Percentiles rank a stretch among this genome's conserved stretches.
Conservation (phyloP, 2,329 filamentous ascomycete species). For the Cercospora janseana region DNA sequence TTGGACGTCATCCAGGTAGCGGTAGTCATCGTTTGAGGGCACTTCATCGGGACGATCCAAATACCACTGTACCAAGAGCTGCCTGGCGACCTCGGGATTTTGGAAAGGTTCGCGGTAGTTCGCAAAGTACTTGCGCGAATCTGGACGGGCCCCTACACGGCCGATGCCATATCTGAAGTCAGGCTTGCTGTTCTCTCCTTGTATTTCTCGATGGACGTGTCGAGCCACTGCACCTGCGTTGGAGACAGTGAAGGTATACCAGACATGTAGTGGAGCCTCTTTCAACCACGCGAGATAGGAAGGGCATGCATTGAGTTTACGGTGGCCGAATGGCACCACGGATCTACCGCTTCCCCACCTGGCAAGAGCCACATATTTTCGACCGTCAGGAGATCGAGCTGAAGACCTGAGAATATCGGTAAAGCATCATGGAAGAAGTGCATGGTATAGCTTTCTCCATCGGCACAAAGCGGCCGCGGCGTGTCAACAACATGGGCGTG, state of each 20-base stretch:
- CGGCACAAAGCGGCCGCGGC: not conserved
- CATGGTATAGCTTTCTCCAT: not conserved
- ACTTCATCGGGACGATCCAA: not conserved
- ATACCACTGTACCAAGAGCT: constrained; percentile 4
- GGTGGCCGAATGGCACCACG: not conserved
- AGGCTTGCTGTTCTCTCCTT: not conserved
- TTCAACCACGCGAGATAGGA: constrained; percentile 3
- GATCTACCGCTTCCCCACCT: not conserved
- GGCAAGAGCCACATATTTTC: constrained; percentile 15
- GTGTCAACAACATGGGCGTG: constrained; percentile 7
- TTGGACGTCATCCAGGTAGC: constrained; percentile 5
- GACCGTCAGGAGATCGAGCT: constrained; percentile 10
- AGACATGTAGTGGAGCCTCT: constrained; percentile 2
- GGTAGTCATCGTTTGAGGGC: not conserved
- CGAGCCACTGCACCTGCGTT: not conserved
- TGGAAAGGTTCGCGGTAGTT: not conserved
- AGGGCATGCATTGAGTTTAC: not conserved
- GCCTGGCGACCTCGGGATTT: not conserved
- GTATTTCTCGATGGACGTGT: not conserved
- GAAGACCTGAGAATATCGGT: constrained; percentile 5
- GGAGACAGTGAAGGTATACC: constrained; percentile 6
- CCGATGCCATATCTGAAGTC: constrained; percentile 9
- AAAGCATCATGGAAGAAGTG: constrained; percentile 7
- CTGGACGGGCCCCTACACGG: constrained; percentile 1
- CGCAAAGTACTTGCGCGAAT: not conserved